Evolutionary conservation across 1,139 yeast species (phyloP), one percentile per base, ranked within the genome.

Genomic region (Candida glucosophila): DNA sequence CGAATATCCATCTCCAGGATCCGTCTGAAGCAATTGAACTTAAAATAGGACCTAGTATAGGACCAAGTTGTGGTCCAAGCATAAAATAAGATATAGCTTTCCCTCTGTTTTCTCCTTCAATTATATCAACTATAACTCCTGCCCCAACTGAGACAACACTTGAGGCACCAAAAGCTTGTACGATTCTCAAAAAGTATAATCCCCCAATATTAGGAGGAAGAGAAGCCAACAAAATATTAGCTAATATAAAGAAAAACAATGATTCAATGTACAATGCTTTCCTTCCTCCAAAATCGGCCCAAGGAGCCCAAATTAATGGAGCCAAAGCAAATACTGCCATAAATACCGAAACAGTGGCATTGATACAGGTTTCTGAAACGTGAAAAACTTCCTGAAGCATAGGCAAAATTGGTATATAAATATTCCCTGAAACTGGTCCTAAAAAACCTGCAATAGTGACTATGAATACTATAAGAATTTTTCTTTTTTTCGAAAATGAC

Each of bases 51-150:
- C 77, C 79, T 9, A 72, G 24, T 3, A 72, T 55, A 1, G 79
- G 78, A 0, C 78, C 79, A 32, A 70, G 37, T 34, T 71, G 76
- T 0, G 78, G 78, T 0, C 79, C 79, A 41, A 71, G 39, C 75
- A 73, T 70, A 31, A 69, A 71, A 30, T 63, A 58, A 0, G 75
- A 65, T 14, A 72, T 66, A 1, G 66, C 65, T 28, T 56, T 66
- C 0, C 67, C 78, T 35, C 78, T 49, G 23, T 55, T 35, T 29
- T 52, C 56, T 3, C 75, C 73, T 15, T 62, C 61, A 5, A 58
- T 49, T 5, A 69, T 47, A 43, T 72, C 78, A 4, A 73, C 62
- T 7, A 72, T 63, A 0, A 73, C 67, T 2, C 77, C 77, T 4
- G 74, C 71, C 1, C 78, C 78, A 20, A 71, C 58, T 6, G 76